Percentiles rank a stretch among this genome's conserved stretches.
phyloP scores from a whole-genome alignment of 139 green algal genomes.

The Volvox africanus region DNA sequence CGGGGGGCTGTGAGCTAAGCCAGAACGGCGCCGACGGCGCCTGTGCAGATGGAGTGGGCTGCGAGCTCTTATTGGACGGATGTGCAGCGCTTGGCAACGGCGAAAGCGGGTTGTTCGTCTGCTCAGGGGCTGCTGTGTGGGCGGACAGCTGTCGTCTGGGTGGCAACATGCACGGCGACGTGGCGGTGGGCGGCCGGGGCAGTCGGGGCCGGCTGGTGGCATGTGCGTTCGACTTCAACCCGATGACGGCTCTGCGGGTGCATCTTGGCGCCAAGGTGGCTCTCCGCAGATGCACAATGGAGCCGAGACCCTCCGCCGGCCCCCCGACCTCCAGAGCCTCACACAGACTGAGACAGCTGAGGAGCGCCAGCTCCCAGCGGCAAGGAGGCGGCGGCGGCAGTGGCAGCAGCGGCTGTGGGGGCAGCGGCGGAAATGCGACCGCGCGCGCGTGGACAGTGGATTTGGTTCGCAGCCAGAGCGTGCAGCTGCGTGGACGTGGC shows the following conservation, averaged over 20 bases:
- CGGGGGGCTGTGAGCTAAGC: background rate
- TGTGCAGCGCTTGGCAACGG: background rate
- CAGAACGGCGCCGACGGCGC: slow-evolving; percentile 39
- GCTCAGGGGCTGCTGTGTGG: background rate
- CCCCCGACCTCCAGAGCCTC: background rate
- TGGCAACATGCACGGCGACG: slow-evolving; percentile 36
- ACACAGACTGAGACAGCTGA: background rate
- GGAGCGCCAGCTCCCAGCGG: background rate
- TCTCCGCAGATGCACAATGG: background rate
- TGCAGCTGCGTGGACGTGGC: slow-evolving; percentile 12
- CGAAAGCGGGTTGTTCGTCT: slow-evolving; percentile 23
- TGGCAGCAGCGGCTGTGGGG: too few species aligned
- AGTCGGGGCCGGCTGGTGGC: background rate
- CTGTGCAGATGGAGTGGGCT: slow-evolving; percentile 7
- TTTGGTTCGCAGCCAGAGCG: background rate
- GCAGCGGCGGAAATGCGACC: too few species aligned
- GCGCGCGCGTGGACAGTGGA: slow-evolving; percentile 1
- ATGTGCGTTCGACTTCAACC: slow-evolving; percentile 38
- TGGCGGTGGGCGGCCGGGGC: slow-evolving; percentile 27
- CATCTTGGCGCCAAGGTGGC: slow-evolving; percentile 38
- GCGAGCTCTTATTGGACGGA: slow-evolving; percentile 9
- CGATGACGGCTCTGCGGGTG: slow-evolving; percentile 29
- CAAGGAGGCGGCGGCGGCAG: background rate
- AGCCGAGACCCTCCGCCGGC: background rate
- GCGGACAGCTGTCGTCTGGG: slow-evolving; percentile 21